Evolutionary conservation across 805 yeast species (phyloP), one percentile per base, ranked within the genome.

Genomic region (Ogataea pignaliae): DNA sequence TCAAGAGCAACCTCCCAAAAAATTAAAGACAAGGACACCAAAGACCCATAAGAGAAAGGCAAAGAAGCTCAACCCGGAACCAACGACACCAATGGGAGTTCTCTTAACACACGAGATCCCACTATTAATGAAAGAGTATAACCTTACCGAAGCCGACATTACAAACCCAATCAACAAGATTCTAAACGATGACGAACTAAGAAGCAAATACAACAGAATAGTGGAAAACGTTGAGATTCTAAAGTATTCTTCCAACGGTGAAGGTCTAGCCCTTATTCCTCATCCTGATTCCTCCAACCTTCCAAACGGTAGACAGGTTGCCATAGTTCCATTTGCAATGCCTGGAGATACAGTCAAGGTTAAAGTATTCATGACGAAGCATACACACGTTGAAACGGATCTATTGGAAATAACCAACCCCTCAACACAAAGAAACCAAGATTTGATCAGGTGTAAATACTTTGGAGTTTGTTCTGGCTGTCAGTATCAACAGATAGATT

Each of bases 401-500:
- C 65, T 90, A 41, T 59, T 87, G 16, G 64, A 71, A 33, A 54
- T 68, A 3, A 47, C 50, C 42, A 43, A 66, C 48, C 55, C 69
- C 2, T 72, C 84, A 0, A 44, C 50, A 3, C 60, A 53, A 37
- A 66, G 78, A 57, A 72, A 87, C 47, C 83, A 85, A 53, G 60
- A 69, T 6, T 71, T 85, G 41, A 79, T 84, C 44, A 75, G 75
- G 51, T 88, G 96, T 67, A 73, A 78, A 50, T 93, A 93, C 67
- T 93, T 91, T 67, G 96, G 96, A 12, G 79, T 79, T 50, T 90
- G 97, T 63, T 87, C 96, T 1, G 98, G 98, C 3, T 90, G 98
- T 63, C 98, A 93, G 66, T 88, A 81, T 60, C 98, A 93, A 61
- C 80, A 80, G 62, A 68, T 89, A 30, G 71, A 76, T 2, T 93